Evolutionary conservation across 1,284 basidiomycete genomes (phyloP).

Genomic region (Leccinum fallax): DNA sequence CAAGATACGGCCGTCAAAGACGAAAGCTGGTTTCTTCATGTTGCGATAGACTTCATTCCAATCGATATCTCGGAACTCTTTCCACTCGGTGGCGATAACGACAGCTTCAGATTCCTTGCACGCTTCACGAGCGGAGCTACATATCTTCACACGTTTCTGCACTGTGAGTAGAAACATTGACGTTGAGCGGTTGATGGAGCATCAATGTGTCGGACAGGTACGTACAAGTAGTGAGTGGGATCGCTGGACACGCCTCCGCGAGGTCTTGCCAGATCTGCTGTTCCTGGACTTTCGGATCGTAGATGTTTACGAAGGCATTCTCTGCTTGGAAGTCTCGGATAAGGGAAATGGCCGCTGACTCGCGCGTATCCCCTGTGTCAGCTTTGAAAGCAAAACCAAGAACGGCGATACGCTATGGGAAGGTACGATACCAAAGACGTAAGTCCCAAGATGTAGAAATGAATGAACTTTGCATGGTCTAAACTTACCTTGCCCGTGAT

Average conservation of each 20-base stretch:
- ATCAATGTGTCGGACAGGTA: conserved; percentile 22
- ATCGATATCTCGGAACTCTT: conserved; percentile 91
- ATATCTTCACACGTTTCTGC: conserved; percentile 87
- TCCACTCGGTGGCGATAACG: conserved; percentile 94
- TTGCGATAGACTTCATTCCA: conserved; percentile 84
- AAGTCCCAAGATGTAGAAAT: not conserved
- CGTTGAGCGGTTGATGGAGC: not conserved
- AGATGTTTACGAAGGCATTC: conserved; percentile 84
- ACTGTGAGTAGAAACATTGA: conserved; percentile 48
- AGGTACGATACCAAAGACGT: conserved; percentile 4
- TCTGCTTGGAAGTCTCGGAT: conserved; percentile 94
- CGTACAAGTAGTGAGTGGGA: conserved; percentile 63
- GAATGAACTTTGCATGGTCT: not conserved
- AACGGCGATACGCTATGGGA: conserved; percentile 84
- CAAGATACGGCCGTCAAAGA: conserved; percentile 91
- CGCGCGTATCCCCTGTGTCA: conserved; percentile 96
- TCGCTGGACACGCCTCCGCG: conserved; percentile 61
- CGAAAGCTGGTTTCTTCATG: conserved; percentile 96
- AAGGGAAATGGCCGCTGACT: conserved; percentile 95
- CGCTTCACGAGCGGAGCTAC: conserved; percentile 78
- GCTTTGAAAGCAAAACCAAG: conserved; percentile 97
- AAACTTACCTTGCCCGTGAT: conserved; percentile 85
- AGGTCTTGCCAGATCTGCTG: conserved; percentile 80
- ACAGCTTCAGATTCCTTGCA: conserved; percentile 91
- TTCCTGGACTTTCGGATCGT: conserved; percentile 86